Conservation (phyloP, 2,329 filamentous ascomycete species). For the Apiospora phragmitis region DNA sequence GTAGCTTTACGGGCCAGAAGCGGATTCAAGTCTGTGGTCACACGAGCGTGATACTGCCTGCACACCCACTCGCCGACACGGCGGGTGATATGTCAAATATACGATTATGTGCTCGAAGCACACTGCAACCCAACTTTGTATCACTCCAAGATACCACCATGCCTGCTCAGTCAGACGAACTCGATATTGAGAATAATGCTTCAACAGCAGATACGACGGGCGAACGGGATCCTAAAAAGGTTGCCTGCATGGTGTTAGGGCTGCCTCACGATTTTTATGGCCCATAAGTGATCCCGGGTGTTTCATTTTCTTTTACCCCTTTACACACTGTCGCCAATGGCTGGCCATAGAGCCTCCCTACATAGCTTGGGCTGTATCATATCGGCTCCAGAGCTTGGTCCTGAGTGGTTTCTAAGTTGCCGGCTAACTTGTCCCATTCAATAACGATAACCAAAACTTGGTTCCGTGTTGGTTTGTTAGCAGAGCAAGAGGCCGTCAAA, state of each 20-base stretch:
- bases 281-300: background rate
- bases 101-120: background rate
- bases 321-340: background rate
- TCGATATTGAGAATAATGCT: background rate
- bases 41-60: background rate
- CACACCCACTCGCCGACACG: background rate
- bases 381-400: background rate
- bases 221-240: background rate
- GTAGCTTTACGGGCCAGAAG: background rate
- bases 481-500: background rate
- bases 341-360: background rate
- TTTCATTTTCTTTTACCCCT: background rate
- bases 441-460: no score
- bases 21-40: background rate
- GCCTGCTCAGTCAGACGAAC: background rate
- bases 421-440: no score
- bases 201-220: background rate
- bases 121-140: background rate
- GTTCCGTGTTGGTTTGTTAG: background rate
- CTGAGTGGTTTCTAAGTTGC: background rate
- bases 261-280: background rate
- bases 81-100: background rate
- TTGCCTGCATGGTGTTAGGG: background rate
- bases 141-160: background rate
- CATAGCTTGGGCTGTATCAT: background rate